Evolutionary conservation across 2,329 filamentous ascomycete species (phyloP).

Genomic region (Hirsutella rhossiliensis): DNA sequence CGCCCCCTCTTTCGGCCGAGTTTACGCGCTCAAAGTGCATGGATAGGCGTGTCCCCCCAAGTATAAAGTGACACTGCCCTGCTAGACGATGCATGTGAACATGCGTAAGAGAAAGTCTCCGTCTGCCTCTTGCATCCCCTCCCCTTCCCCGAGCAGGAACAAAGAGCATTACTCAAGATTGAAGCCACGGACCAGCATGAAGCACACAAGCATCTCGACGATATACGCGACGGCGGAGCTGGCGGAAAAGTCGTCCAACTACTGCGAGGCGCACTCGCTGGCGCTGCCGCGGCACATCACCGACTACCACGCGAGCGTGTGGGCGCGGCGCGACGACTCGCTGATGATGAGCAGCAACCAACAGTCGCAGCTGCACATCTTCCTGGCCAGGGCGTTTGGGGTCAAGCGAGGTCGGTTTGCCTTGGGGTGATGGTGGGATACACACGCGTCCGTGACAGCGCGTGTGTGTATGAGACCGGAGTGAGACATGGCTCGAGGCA

Average conservation of each 20-base stretch:
- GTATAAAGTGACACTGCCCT: no score
- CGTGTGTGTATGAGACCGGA: no score
- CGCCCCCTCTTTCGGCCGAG: no score
- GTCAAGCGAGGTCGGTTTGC: constrained; percentile 24
- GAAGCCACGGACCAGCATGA: no score
- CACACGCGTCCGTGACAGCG: not conserved
- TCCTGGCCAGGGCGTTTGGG: constrained; percentile 27
- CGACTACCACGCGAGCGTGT: constrained; percentile 25
- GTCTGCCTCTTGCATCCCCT: no score
- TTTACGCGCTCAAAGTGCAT: no score
- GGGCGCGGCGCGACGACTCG: constrained; percentile 14
- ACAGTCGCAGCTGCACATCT: constrained; percentile 26
- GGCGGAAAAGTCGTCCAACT: constrained; percentile 24
- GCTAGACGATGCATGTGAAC: no score
- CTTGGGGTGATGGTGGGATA: not conserved
- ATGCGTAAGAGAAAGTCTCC: no score
- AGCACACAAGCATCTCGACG: not conserved
- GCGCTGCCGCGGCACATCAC: constrained; percentile 27
- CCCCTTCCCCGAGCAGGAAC: no score
- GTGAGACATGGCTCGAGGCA: no score
- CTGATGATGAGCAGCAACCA: constrained; percentile 28
- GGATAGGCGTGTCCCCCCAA: no score
- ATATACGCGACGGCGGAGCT: not conserved
- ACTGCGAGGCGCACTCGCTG: constrained; percentile 29
- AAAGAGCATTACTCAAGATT: no score